Evolutionary conservation across 257 asterid species (phyloP), one percentile per base, ranked within the genome.

Genomic region (Vinca minor): DNA sequence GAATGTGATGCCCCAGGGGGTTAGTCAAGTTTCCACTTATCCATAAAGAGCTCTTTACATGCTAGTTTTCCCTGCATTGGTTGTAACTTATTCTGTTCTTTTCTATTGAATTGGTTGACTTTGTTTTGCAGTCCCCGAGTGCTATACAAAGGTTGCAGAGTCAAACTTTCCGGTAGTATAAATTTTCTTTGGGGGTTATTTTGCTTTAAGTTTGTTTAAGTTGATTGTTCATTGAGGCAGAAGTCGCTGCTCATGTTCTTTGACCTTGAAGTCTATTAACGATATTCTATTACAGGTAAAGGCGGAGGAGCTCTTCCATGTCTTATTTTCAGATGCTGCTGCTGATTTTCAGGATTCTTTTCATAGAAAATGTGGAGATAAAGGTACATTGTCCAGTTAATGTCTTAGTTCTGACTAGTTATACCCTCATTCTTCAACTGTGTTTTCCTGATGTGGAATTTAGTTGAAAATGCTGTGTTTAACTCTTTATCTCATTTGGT

Each of bases 361-460:
- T 80, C 97, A 86, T 72, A 68, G 60, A 64, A 93, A 87, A 70
- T 93, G 97, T 73, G 97, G 96, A n/a, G 99, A 93, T 77, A 93
- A 85, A 87, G 97, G 99, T 87, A 77, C 72, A 23, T 69, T 77
- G 11, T 53, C 67, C 61, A 68, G 75, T 70, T 65, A 64, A 72
- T 74, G n/a, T n/a, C n/a, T n/a, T n/a, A n/a, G n/a, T 63, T 75
- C 39, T 32, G 50, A 57, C 49, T 61, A n/a, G 47, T 50, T 47
- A 54, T 52, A 9, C 4, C 20, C 9, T 14, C 32, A 28, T 42
- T 47, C 68, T 48, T 47, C 29, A 48, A 69, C 18, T 39, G 12
- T 54, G 34, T 41, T 8, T 2, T 61, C 53, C 47, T 61, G 15
- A 7, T 45, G 66, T 25, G 29, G 62, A 42, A 18, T 21, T 5